Conservation (phyloP, 176 grass and related monocot species). For the Themeda triandra region DNA sequence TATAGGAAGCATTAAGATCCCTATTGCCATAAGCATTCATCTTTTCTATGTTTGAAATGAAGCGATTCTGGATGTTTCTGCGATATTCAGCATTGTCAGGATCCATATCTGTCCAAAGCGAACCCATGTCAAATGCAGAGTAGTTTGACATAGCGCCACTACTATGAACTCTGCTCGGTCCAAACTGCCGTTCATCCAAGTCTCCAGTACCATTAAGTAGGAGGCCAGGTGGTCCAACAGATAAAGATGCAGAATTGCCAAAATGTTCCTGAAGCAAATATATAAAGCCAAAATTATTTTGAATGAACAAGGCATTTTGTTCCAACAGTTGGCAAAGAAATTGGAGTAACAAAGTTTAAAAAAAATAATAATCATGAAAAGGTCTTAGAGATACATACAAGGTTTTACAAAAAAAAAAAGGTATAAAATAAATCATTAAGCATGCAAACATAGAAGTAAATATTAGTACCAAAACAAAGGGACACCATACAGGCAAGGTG, state of each 20-base stretch:
- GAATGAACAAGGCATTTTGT: neutral
- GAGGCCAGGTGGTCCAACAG: neutral
- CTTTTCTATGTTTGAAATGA: conserved; percentile 34
- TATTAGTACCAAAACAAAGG: neutral
- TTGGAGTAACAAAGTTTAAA: neutral
- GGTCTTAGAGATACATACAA: neutral
- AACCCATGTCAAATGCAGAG: conserved; percentile 11
- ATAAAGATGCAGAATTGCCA: conserved; percentile 31
- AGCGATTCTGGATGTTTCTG: conserved; percentile 19
- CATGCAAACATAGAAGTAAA: neutral
- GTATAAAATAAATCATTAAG: neutral
- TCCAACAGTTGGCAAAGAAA: neutral
- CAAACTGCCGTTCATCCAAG: conserved; percentile 36
- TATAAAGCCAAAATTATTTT: neutral
- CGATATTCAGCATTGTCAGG: conserved; percentile 21
- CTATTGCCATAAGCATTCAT: conserved; percentile 32
- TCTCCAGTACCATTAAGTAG: conserved; percentile 16
- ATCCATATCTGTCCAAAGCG: conserved; percentile 25
- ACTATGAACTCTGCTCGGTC: conserved; percentile 8
- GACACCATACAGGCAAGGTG: neutral
- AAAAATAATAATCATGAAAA: neutral
- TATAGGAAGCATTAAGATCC: conserved; percentile 12
- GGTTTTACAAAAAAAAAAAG: neutral
- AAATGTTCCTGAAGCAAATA: conserved; percentile 35
- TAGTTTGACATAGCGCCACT: conserved; percentile 14